These are phyloP conservation scores for Zasmidium angulare DNA, from an alignment of 2,329 filamentous ascomycete species.

Conservation along the genomic window DNA sequence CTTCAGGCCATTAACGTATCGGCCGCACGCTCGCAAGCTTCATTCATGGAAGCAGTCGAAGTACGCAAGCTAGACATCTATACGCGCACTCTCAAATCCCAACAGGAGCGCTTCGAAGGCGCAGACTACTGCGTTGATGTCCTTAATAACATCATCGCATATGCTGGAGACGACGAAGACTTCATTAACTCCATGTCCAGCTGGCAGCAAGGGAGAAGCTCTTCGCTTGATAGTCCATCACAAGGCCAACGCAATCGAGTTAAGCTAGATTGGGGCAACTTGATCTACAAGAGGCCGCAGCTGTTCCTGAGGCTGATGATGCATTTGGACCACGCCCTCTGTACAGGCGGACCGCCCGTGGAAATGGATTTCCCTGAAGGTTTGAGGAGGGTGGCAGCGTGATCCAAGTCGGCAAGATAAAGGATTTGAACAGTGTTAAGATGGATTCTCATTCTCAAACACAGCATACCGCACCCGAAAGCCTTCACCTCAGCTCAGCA, in stretches of 20 bases:
- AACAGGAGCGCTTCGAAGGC: slow-evolving; percentile 9
- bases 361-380: slow-evolving; percentile 9
- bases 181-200: slow-evolving; percentile 1
- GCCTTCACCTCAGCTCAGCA: too few relatives aligned
- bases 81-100: slow-evolving; percentile 2
- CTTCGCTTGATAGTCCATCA: not conserved
- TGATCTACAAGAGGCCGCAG: slow-evolving; percentile 9
- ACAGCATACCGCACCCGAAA: too few relatives aligned
- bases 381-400: not conserved
- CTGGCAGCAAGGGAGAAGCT: not conserved
- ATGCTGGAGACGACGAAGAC: slow-evolving; percentile 5
- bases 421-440: too few relatives aligned
- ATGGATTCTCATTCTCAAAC: too few relatives aligned
- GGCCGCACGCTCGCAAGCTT: slow-evolving; percentile 3
- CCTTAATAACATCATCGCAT: slow-evolving; percentile 10
- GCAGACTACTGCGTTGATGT: slow-evolving; percentile 9
- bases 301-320: slow-evolving; percentile 11
- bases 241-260: not conserved
- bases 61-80: slow-evolving; percentile 12
- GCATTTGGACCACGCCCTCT: slow-evolving; percentile 11
- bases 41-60: slow-evolving; percentile 5
- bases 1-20: slow-evolving; percentile 15
- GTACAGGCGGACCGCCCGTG: slow-evolving; percentile 4
- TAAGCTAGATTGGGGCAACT: slow-evolving; percentile 10
- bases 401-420: too few relatives aligned